A percentile compares a stretch with the other conserved stretches of the same genome.
phyloP scores from a whole-genome alignment of 805 yeast species.

The Osmozyma mogii region DNA sequence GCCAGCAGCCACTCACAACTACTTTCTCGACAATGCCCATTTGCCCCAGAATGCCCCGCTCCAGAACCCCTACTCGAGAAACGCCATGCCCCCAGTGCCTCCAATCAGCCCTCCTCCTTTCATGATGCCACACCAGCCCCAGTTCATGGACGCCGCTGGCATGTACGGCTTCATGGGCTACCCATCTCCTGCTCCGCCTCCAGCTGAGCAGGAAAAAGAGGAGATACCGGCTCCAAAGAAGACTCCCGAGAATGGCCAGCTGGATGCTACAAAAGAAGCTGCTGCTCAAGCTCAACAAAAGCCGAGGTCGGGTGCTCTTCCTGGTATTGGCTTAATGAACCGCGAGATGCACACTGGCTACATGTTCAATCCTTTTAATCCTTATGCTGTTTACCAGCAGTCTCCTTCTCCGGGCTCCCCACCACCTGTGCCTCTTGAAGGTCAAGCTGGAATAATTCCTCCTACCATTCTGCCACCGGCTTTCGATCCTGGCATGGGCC shows the following conservation, averaged over 20 bases:
- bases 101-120: constrained; percentile 33
- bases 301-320: constrained; percentile 6
- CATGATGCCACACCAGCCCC: constrained; percentile 29
- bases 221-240: constrained; percentile 1
- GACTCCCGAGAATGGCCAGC: constrained; percentile 2
- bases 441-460: too few relatives aligned
- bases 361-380: constrained; percentile 44
- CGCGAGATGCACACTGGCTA: constrained; percentile 26
- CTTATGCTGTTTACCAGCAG: constrained; percentile 34
- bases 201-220: constrained; percentile 1
- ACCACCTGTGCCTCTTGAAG: constrained; percentile 1
- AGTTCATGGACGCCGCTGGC: constrained; percentile 30
- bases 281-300: constrained; percentile 3
- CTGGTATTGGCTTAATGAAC: constrained; percentile 32
- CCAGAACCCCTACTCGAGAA: constrained; percentile 24
- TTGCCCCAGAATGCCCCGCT: constrained; percentile 4
- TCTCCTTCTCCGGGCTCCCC: constrained; percentile 13
- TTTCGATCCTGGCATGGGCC: too few relatives aligned
- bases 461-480: too few relatives aligned
- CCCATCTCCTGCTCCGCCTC: constrained; percentile 6
- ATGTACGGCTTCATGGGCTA: constrained; percentile 26
- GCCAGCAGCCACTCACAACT: constrained; percentile 28
- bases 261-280: constrained; percentile 6
- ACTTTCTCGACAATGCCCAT: constrained; percentile 20
- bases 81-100: constrained; percentile 21